Evolutionary conservation across 192 early-diverging fungal genomes (phyloP).

Genomic region (Entomortierella beljakovae): DNA sequence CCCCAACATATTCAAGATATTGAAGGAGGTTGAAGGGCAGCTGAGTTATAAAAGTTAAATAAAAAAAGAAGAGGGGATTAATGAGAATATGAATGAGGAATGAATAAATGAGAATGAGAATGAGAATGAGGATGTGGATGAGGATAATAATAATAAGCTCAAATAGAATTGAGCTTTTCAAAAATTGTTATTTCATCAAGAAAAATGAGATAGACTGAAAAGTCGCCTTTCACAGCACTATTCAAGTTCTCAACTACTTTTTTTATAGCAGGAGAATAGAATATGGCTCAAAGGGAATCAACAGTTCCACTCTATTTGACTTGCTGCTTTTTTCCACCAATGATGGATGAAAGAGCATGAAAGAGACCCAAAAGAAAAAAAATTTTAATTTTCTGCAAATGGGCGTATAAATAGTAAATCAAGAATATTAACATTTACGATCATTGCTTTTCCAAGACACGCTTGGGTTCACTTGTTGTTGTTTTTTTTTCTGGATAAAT

Average conservation of each 20-base stretch:
- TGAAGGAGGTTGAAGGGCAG: too few relatives aligned
- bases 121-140: not conserved
- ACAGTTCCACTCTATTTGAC: not conserved
- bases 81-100: not conserved
- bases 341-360: conserved; percentile 9
- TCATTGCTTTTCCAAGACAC: too few relatives aligned
- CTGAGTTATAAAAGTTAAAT: too few relatives aligned
- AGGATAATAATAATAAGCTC: not conserved
- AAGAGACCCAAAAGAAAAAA: conserved; percentile 3
- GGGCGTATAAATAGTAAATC: not conserved
- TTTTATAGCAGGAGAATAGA: not conserved
- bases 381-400: not conserved
- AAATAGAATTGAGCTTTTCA: conserved; percentile 7
- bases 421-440: too few relatives aligned
- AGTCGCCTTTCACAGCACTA: not conserved
- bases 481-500: too few relatives aligned
- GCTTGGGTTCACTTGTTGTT: too few relatives aligned
- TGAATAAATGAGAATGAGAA: not conserved
- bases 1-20: too few relatives aligned
- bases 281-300: not conserved
- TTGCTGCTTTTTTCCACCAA: conserved; percentile 12
- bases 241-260: not conserved
- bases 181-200: conserved; percentile 16
- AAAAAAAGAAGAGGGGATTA: too few relatives aligned
- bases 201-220: not conserved